A percentile compares a stretch with the other conserved stretches of the same genome.
Evolutionary conservation across 441 rosid species (phyloP).

Genomic region (Populus hybrid): DNA sequence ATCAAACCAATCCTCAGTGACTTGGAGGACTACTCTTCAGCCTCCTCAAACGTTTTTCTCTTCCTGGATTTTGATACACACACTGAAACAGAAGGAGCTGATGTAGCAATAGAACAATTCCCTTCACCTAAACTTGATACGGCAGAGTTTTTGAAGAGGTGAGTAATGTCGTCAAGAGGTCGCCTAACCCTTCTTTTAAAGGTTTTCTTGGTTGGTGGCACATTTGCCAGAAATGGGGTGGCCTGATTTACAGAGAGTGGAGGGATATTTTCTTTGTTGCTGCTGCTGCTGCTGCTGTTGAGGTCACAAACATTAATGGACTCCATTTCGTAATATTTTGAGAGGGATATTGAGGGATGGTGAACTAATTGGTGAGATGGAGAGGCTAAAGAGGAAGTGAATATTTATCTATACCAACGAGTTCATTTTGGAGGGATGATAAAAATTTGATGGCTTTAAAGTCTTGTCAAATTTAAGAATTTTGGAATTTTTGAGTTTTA

Average conservation of each 20-base stretch:
- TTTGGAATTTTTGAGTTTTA: not conserved
- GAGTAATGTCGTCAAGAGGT: constrained; percentile 30
- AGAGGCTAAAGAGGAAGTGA: not conserved
- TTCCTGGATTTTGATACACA: constrained; percentile 16
- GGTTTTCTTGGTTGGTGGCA: constrained; percentile 7
- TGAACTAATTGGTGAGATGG: not conserved
- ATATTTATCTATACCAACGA: not conserved
- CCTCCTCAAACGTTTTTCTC: constrained; percentile 19
- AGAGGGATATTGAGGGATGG: not conserved
- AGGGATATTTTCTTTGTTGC: constrained; percentile 23
- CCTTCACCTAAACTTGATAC: constrained; percentile 15
- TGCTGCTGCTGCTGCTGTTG: not conserved
- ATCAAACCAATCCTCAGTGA: constrained; percentile 20
- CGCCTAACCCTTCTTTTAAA: constrained; percentile 16
- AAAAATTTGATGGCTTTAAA: not conserved
- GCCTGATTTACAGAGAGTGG: constrained; percentile 13
- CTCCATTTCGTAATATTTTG: not conserved
- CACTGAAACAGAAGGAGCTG: not conserved
- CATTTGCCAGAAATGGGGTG: constrained; percentile 4
- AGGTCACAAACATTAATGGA: not conserved
- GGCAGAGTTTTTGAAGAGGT: constrained; percentile 5
- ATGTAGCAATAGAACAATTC: not conserved
- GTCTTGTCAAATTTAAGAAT: no score
- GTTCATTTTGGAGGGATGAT: constrained; percentile 22
- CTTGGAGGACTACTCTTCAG: constrained; percentile 3